phyloP scores from a whole-genome alignment of 108 stramenopile genomes.

The Cyclotella kingstonii region DNA sequence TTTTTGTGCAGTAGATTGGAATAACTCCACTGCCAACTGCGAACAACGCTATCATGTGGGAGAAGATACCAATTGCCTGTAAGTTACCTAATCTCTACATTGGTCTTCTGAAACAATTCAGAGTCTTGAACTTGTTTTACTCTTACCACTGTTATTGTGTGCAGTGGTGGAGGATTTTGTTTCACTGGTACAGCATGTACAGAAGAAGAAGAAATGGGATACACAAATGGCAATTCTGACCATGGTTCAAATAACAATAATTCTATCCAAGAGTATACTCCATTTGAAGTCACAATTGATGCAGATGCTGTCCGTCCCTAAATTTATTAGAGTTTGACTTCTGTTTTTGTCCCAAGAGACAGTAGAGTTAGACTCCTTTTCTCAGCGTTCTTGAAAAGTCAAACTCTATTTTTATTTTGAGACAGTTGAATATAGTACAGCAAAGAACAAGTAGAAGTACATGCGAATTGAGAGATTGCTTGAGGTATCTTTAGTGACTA shows the following conservation, averaged over 20 bases:
- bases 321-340: too few species aligned
- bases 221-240: constrained; percentile 18
- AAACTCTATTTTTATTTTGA: too few species aligned
- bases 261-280: constrained; percentile 11
- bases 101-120: background rate
- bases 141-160: background rate
- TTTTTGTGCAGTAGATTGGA: constrained; percentile 21
- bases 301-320: too few species aligned
- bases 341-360: too few species aligned
- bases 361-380: too few species aligned
- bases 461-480: too few species aligned
- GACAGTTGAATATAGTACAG: too few species aligned
- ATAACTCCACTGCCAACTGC: constrained; percentile 21
- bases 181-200: constrained; percentile 29
- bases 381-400: too few species aligned
- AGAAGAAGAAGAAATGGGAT: constrained; percentile 44
- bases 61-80: constrained; percentile 20
- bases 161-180: constrained; percentile 22
- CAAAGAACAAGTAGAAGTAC: too few species aligned
- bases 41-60: constrained; percentile 19
- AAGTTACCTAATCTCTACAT: background rate
- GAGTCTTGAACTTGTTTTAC: background rate
- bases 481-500: too few species aligned
- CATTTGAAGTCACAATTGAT: constrained; percentile 36
- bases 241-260: background rate